Conservation (phyloP, 2,329 filamentous ascomycete species). For the Xylaria digitata region DNA sequence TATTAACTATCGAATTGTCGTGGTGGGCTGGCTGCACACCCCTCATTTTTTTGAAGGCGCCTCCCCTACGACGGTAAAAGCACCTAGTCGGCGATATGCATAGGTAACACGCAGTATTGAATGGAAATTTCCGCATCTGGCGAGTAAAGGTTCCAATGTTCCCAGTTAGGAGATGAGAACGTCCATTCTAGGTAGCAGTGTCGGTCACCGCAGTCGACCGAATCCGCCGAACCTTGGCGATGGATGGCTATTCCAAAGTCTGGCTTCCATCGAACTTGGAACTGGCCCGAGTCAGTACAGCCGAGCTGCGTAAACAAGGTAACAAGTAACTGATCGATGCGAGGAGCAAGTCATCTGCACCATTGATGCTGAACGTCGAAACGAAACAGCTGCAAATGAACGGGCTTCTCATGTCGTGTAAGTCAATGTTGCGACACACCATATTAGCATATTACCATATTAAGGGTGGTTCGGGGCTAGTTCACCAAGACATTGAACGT, state of each 20-base stretch:
- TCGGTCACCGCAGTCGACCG: neutral
- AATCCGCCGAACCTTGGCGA: neutral
- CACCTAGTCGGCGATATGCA: conserved; percentile 7
- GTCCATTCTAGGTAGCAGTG: neutral
- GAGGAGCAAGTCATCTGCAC: neutral
- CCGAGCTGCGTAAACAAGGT: neutral
- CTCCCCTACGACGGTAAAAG: neutral
- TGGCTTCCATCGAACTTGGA: neutral
- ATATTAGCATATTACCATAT: neutral
- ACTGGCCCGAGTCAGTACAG: neutral
- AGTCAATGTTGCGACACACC: conserved; percentile 2
- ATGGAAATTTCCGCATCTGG: conserved; percentile 13
- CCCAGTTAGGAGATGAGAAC: conserved; percentile 2
- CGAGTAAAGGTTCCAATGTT: conserved; percentile 5
- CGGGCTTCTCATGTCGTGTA: neutral
- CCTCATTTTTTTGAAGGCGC: neutral
- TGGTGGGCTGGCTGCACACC: neutral
- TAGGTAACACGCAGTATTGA: neutral
- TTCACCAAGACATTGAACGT: neutral
- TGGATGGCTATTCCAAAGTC: neutral
- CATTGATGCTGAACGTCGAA: conserved; percentile 15
- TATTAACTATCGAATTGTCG: neutral
- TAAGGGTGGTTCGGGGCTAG: neutral
- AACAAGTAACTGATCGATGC: neutral
- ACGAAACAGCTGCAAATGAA: conserved; percentile 24